These are phyloP conservation scores for Cryoendolithus antarcticus DNA, from an alignment of 2,329 filamentous ascomycete genomes.

Conservation along the genomic window DNA sequence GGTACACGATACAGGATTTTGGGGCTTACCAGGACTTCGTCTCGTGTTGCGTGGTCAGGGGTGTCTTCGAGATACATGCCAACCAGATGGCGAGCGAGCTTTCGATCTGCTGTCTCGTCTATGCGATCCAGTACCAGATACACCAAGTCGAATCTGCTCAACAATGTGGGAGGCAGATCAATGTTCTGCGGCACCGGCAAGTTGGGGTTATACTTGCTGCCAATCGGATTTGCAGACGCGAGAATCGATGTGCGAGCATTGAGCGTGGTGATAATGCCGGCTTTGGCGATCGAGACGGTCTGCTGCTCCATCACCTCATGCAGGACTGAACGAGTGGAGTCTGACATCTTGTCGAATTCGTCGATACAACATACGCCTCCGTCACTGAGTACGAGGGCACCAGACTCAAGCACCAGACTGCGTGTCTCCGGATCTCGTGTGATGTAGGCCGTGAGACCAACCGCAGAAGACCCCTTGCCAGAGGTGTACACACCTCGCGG, in stretches of 20 bases:
- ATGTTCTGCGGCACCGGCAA: slow-evolving; percentile 96
- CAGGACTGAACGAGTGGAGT: slow-evolving; percentile 59
- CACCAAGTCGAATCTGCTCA: slow-evolving; percentile 92
- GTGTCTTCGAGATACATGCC: slow-evolving; percentile 95
- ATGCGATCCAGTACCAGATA: slow-evolving; percentile 92
- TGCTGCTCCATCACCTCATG: slow-evolving; percentile 77
- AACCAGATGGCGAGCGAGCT: slow-evolving; percentile 81
- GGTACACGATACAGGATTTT: neutral
- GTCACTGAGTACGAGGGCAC: slow-evolving; percentile 60
- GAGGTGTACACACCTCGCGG: slow-evolving; percentile 73
- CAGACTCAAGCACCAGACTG: slow-evolving; percentile 62
- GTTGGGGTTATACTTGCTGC: slow-evolving; percentile 93
- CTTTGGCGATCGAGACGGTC: slow-evolving; percentile 66
- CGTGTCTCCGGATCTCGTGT: slow-evolving; percentile 62
- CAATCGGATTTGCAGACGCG: slow-evolving; percentile 94
- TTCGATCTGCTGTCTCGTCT: slow-evolving; percentile 79
- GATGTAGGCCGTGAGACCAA: slow-evolving; percentile 66
- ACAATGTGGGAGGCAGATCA: slow-evolving; percentile 83
- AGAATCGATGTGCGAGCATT: slow-evolving; percentile 94
- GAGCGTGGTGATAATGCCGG: slow-evolving; percentile 71
- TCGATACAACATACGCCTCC: slow-evolving; percentile 69
- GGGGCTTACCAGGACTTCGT: slow-evolving; percentile 66
- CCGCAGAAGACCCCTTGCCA: slow-evolving; percentile 63
- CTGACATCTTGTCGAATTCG: slow-evolving; percentile 71
- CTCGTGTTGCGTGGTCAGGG: slow-evolving; percentile 66